Evolutionary conservation across 768 basidiomycete species (phyloP).

Genomic region (Xerocomellus amylosporus): DNA sequence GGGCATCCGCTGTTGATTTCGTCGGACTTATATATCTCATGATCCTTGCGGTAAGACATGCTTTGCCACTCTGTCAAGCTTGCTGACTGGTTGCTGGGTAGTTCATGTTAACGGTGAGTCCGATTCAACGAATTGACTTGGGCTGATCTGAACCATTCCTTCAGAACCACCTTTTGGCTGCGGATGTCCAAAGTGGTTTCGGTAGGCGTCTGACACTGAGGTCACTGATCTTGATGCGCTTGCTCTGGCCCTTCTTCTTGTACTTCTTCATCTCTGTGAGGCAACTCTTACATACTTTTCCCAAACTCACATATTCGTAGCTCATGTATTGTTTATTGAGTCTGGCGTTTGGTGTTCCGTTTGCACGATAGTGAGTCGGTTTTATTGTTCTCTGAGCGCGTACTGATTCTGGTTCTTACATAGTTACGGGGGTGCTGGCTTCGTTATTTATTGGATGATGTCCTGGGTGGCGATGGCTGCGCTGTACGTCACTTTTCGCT

Average conservation of each 20-base stretch:
- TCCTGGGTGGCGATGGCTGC: conserved; percentile 57
- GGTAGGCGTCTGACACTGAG: conserved; percentile 37
- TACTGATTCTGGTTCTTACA: neutral
- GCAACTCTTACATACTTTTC: neutral
- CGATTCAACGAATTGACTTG: neutral
- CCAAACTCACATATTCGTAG: conserved; percentile 27
- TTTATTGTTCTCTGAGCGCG: neutral
- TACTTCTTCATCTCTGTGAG: conserved; percentile 45
- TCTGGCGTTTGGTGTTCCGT: conserved; percentile 57
- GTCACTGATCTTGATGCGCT: conserved; percentile 40
- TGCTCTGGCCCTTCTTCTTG: conserved; percentile 36
- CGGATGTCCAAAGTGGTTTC: conserved; percentile 38
- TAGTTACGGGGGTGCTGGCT: conserved; percentile 53
- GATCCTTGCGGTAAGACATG: conserved; percentile 26
- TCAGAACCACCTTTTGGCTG: conserved; percentile 34
- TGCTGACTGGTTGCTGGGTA: conserved; percentile 8
- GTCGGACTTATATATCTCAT: conserved; percentile 54
- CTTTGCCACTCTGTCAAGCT: neutral
- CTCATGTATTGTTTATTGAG: conserved; percentile 58
- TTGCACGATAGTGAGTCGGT: conserved; percentile 42
- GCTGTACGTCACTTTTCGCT: conserved; percentile 37
- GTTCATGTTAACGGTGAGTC: conserved; percentile 30
- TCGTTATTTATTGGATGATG: conserved; percentile 68
- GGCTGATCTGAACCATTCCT: neutral
- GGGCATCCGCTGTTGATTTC: conserved; percentile 51